Evolutionary conservation across 108 stramenopile genomes (phyloP).

Genomic region (Aureococcus anophagefferens): DNA sequence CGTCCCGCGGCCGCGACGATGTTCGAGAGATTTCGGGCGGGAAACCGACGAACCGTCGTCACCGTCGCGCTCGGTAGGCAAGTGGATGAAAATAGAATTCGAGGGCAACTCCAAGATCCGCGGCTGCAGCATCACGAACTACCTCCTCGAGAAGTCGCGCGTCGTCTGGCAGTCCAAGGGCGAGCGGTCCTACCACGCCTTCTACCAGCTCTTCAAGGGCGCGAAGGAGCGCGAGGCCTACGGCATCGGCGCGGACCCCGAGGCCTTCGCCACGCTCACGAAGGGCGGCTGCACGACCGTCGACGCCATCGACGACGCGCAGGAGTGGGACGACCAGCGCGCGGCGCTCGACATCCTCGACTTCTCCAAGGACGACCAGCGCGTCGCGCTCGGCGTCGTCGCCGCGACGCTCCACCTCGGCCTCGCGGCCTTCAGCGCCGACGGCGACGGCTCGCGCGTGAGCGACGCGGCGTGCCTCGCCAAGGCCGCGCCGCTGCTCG

Average conservation of each 20-base stretch:
- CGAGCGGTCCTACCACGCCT: constrained; percentile 37
- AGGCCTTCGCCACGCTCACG: constrained; percentile 8
- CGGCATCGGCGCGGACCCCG: background rate
- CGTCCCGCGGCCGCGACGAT: too few species aligned
- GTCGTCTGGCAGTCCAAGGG: constrained; percentile 12
- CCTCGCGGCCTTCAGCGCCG: constrained; percentile 65
- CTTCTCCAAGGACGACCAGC: constrained; percentile 44
- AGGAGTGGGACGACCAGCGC: constrained; percentile 8
- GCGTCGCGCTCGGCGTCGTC: constrained; percentile 54
- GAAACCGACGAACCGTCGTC: too few species aligned
- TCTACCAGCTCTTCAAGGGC: constrained; percentile 32
- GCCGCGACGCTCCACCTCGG: constrained; percentile 84
- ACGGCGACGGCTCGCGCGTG: background rate
- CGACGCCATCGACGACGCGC: constrained; percentile 20
- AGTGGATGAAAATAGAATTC: constrained; percentile 22
- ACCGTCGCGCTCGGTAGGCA: too few species aligned
- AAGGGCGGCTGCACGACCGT: constrained; percentile 15
- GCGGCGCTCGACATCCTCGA: constrained; percentile 9
- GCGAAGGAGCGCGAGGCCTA: too few species aligned
- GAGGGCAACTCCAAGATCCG: background rate
- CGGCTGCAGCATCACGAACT: constrained; percentile 23
- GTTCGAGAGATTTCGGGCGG: too few species aligned
- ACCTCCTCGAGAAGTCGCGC: constrained; percentile 36
- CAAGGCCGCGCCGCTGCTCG: constrained; percentile 61
- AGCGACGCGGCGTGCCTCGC: constrained; percentile 22